phyloP scores from a whole-genome alignment of 2,329 filamentous ascomycete genomes.

The Furcasterigmium sp. region DNA sequence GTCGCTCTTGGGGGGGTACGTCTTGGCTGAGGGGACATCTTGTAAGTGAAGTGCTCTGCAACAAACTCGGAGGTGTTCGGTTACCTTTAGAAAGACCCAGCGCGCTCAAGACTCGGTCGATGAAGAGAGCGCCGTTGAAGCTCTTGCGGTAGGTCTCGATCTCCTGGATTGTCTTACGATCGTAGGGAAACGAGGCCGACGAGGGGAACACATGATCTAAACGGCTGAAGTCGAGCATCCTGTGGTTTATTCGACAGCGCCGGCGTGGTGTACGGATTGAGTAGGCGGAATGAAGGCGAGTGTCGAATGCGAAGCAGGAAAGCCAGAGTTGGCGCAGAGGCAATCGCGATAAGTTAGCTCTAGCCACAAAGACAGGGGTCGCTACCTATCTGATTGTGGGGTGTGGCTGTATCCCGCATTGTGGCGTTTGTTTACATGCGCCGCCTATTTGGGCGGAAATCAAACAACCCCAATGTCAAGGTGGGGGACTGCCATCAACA shows the following conservation, averaged over 20 bases:
- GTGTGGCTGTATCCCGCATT: not conserved
- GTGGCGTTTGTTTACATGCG: conserved; percentile 1
- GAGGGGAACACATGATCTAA: conserved; percentile 65
- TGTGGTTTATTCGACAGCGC: too few species aligned
- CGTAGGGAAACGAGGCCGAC: conserved; percentile 56
- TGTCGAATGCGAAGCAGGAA: too few species aligned
- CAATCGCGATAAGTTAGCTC: too few species aligned
- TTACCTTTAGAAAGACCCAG: conserved; percentile 66
- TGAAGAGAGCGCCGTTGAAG: conserved; percentile 68
- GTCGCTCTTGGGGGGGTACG: conserved; percentile 71
- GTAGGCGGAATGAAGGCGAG: not conserved
- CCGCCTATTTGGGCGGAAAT: not conserved
- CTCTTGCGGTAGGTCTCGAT: conserved; percentile 63
- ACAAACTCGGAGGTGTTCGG: not conserved
- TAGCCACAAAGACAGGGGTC: too few species aligned
- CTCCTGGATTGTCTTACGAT: conserved; percentile 52
- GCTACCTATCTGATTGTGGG: too few species aligned
- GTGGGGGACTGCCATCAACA: not conserved
- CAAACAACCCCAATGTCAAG: not conserved
- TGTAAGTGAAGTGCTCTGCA: not conserved
- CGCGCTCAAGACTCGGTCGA: conserved; percentile 69
- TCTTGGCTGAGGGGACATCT: conserved; percentile 36
- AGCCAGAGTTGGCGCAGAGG: too few species aligned
- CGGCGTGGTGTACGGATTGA: conserved; percentile 10
- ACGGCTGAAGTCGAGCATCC: conserved; percentile 62